Evolutionary conservation across 2,329 filamentous ascomycete genomes (phyloP), one percentile per base, ranked within the genome.

Genomic region (Aspergillus terreus): DNA sequence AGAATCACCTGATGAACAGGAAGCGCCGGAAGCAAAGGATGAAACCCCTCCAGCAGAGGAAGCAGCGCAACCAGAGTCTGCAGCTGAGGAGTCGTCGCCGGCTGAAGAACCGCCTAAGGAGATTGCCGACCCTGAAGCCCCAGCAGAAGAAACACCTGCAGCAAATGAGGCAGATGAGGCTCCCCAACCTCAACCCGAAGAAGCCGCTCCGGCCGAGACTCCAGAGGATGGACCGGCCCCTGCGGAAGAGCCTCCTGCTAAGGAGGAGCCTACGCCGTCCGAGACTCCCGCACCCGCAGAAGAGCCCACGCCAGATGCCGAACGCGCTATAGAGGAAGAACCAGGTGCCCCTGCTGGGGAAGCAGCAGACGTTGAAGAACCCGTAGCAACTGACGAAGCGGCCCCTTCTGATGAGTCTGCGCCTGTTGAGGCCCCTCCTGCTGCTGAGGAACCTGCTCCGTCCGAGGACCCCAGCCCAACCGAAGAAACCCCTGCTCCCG

Each of bases 31-130:
- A 2, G 35, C 30, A n/a, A 12, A 48, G 4, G 27, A 58, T 35
- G 56, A 60, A 17, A 53, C 57, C 44, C 23, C 49, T 17, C 36
- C 61, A n/a, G 44, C 40, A 19, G 52, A 58, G 46, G 63, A 61
- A 25, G 21, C 52, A 4, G 12, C 35, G 15, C 15, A 42, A 23
- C 19, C 17, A 17, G 19, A 27, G 35, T 46, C 15, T 46, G 15
- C 27, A 14, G 47, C 60, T n/a, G 50, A 27, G 27, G 56, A 48
- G 5, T 32, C 43, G 12, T 27, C 47, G 14, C 47, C 51, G 25
- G 46, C 51, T 47, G 35, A 51, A 49, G 54, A 56, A 43, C 47
- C 57, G 19, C 50, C 57, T 6, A 32, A 19, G 21, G 47, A 44
- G n/a, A 49, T 17, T 4, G 6, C 9, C 15, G 41, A 49, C 1